A percentile compares a stretch with the other conserved stretches of the same genome.
These are phyloP conservation scores for Leccinum variabile DNA, from an alignment of 1,284 basidiomycete genomes.

Conservation along the genomic window DNA sequence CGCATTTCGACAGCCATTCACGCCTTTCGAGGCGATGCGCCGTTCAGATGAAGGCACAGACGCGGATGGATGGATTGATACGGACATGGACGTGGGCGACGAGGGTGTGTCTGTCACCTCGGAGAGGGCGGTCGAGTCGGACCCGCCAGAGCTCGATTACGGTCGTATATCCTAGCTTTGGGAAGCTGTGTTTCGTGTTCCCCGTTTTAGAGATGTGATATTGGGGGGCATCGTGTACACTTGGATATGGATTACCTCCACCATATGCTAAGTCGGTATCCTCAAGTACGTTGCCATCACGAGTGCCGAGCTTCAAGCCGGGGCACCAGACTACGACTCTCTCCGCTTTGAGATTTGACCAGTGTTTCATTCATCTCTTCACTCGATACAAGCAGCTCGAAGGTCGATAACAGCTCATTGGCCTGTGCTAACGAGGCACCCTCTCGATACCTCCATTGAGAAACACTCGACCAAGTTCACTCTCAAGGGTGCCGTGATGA, in stretches of 20 bases:
- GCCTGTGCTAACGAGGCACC: not conserved
- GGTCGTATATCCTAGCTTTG: not conserved
- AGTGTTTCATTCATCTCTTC: too few species aligned
- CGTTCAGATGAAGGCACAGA: slow-evolving; percentile 18
- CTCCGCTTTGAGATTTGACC: too few species aligned
- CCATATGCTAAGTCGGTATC: not conserved
- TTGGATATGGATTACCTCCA: not conserved
- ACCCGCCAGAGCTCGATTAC: slow-evolving; percentile 11
- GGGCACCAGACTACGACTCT: not conserved
- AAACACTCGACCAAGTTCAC: not conserved
- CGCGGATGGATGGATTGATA: slow-evolving; percentile 31
- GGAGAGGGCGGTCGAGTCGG: slow-evolving; percentile 17
- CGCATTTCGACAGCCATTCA: slow-evolving; percentile 6
- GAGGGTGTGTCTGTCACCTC: slow-evolving; percentile 16
- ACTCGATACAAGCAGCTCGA: not conserved
- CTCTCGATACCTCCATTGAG: not conserved
- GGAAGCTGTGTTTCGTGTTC: not conserved
- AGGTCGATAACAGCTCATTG: not conserved
- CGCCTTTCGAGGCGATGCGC: slow-evolving; percentile 5
- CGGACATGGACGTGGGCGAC: slow-evolving; percentile 26
- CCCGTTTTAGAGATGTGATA: not conserved
- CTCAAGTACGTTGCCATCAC: not conserved
- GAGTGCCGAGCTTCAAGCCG: not conserved
- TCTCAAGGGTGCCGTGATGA: too few species aligned
- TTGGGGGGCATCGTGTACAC: not conserved